Conservation (phyloP, 2,329 filamentous ascomycete genomes). For the Botrytis squamosa region DNA sequence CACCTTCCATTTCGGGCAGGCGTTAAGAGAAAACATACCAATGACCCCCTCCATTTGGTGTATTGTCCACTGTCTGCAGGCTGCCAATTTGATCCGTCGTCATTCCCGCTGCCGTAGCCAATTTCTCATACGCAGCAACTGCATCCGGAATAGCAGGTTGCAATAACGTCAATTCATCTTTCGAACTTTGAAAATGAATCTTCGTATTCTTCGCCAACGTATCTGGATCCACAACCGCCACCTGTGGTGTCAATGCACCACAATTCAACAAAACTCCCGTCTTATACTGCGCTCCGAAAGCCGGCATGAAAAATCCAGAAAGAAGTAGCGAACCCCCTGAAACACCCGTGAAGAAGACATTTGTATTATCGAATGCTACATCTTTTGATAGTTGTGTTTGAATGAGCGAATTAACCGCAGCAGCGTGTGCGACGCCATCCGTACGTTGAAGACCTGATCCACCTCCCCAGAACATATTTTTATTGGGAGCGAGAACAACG, state of each 20-base stretch:
- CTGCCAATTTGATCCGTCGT: conserved; percentile 46
- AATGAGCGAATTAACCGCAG: conserved; percentile 55
- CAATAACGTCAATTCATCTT: conserved; percentile 47
- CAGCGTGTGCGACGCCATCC: conserved; percentile 55
- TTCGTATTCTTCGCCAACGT: conserved; percentile 47
- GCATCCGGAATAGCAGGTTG: conserved; percentile 52
- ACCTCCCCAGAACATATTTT: conserved; percentile 58
- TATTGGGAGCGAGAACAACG: conserved; percentile 60
- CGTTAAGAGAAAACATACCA: conserved; percentile 34
- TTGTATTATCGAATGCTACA: conserved; percentile 51
- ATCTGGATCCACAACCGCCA: conserved; percentile 46
- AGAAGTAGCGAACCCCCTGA: conserved; percentile 55
- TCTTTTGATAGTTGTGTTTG: conserved; percentile 50
- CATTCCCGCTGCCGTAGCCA: conserved; percentile 47
- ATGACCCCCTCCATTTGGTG: conserved; percentile 55
- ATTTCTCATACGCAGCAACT: conserved; percentile 51
- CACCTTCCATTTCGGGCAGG: too few relatives aligned
- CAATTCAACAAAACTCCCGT: conserved; percentile 56
- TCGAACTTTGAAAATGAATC: conserved; percentile 57
- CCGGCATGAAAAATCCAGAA: conserved; percentile 57
- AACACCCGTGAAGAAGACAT: conserved; percentile 59
- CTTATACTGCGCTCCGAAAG: conserved; percentile 41
- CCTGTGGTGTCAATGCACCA: conserved; percentile 54
- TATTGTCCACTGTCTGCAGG: conserved; percentile 57
- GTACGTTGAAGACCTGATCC: conserved; percentile 51